Base-by-base conservation (phyloP, 345 rosid genomes). In the Eucalyptus paniculata region DNA sequence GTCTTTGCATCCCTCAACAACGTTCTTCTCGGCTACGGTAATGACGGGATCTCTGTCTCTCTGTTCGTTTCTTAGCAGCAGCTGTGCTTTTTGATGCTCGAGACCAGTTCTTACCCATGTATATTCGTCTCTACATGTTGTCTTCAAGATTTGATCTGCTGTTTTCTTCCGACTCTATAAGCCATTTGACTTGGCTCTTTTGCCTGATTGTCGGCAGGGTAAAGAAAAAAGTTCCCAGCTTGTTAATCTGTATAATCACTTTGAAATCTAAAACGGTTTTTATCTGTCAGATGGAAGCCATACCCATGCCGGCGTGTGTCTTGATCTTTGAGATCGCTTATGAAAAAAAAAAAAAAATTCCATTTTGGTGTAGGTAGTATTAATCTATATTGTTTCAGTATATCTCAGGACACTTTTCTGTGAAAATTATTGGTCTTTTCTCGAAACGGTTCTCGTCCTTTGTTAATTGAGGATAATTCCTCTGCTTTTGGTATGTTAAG, bases 21-120 rank as follows among this genome's bases (percentile, higher is more conserved):
- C 89, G 99, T 97, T 91, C 97, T 97, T 92, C 99, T 97, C 87
- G 99, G 99, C 45, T 97, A 97, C 89, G 98, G 99, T 97, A 88
- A 93, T 89, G 49, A 32, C 42, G 34, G 37, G 50, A 2, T 51
- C 58, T 72, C 12, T 42, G 50, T 50, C 40, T 30, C 56, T 86
- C 24, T 23, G 32, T 67, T 56, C 83, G 44, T 23, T 53, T 32
- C 44, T 85, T 40, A 47, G 30, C 50, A 58, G 81, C 89, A 65
- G 50, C 30, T 42, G 30, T 23, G 47, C 26, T 77, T 40, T 37
- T 53, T 86, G 65, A 51, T 42, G 62, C 24, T 77, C 47, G 30
- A 40, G 85, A 77, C 47, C 83, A 37, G 77, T n/a, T 65, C 77
- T n/a, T 65, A n/a, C 34, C 77, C 40, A 8, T n/a, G 77, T 65